Evolutionary conservation across 768 basidiomycete genomes (phyloP).

Genomic region (Auriculariales sp.): DNA sequence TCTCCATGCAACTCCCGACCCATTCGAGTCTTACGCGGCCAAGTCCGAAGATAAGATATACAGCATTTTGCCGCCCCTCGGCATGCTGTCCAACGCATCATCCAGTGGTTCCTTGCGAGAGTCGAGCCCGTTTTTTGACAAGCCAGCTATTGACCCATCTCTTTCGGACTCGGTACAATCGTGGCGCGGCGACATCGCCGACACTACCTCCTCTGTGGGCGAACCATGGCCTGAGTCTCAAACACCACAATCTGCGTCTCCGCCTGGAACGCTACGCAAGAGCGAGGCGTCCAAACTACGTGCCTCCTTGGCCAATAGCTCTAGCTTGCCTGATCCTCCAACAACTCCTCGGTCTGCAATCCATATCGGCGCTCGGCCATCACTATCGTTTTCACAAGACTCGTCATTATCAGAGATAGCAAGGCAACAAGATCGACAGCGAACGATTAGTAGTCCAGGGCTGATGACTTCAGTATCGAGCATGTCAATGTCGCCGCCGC

Average conservation of each 20-base stretch:
- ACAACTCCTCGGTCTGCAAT: neutral
- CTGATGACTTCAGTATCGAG: no score
- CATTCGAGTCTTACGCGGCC: constrained; percentile 83
- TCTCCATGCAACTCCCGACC: constrained; percentile 80
- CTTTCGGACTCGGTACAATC: neutral
- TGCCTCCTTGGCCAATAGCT: neutral
- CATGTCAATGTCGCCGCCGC: no score
- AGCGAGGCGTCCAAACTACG: neutral
- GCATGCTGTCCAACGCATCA: constrained; percentile 50
- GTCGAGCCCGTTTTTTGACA: neutral
- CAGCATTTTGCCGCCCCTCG: constrained; percentile 78
- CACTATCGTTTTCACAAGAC: no score
- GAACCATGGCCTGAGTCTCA: neutral
- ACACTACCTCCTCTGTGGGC: neutral
- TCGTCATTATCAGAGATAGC: no score
- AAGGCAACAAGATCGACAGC: no score
- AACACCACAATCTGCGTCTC: neutral
- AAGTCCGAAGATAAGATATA: constrained; percentile 86
- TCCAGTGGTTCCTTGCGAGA: constrained; percentile 31
- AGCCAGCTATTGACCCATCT: neutral
- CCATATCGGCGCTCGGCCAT: no score
- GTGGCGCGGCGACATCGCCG: neutral
- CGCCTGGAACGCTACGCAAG: neutral
- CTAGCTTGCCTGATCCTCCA: no score
- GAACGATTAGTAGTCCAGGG: no score